These are phyloP conservation scores for Urochloa ruziziensis DNA, from an alignment of 176 grass and related monocot genomes.

Conservation along the genomic window DNA sequence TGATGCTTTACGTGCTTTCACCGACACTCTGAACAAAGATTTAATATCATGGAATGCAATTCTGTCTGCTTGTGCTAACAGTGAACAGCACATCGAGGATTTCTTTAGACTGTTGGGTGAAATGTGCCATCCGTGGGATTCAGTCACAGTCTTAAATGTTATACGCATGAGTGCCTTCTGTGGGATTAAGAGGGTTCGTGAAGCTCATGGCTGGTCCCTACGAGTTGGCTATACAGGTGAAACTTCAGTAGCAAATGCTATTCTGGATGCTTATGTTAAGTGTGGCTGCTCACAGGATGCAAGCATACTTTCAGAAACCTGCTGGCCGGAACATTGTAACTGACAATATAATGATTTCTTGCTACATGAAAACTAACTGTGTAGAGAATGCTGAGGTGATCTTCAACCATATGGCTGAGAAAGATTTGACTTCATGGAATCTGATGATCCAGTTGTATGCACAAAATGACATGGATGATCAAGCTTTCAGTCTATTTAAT, in stretches of 20 bases:
- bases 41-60: slow-evolving; percentile 75
- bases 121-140: slow-evolving; percentile 52
- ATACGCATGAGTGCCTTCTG: slow-evolving; percentile 30
- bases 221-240: slow-evolving; percentile 43
- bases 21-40: slow-evolving; percentile 41
- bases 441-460: slow-evolving; percentile 61
- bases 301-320: slow-evolving; percentile 40
- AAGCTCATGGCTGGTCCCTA: slow-evolving; percentile 63
- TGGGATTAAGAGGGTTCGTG: slow-evolving; percentile 53
- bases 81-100: slow-evolving; percentile 16
- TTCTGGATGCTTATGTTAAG: slow-evolving; percentile 70
- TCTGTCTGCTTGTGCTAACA: slow-evolving; percentile 52
- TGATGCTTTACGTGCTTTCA: slow-evolving; percentile 48
- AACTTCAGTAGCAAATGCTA: slow-evolving; percentile 55
- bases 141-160: slow-evolving; percentile 56
- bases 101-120: slow-evolving; percentile 48
- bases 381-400: slow-evolving; percentile 46
- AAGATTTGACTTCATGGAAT: slow-evolving; percentile 67
- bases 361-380: slow-evolving; percentile 50
- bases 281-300: slow-evolving; percentile 51
- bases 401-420: slow-evolving; percentile 61
- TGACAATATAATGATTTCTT: slow-evolving; percentile 67
- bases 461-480: slow-evolving; percentile 39
- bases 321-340: slow-evolving; percentile 44
- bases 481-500: slow-evolving; percentile 56